phyloP scores from a whole-genome alignment of 2,329 filamentous ascomycete species.

The Colletotrichum coccodes region DNA sequence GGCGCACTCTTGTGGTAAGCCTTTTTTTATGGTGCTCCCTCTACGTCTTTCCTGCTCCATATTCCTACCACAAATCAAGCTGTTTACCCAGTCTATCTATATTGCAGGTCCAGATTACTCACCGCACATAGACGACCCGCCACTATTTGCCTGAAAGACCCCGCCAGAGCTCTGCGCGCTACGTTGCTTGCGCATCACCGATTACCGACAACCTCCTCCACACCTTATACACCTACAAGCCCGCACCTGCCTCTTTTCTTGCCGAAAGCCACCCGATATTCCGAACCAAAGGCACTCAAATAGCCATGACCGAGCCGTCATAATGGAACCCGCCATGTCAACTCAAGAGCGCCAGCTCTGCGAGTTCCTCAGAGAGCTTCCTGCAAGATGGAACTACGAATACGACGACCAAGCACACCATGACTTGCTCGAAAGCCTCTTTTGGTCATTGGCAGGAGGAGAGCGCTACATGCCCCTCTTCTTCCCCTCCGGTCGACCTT shows the following conservation, averaged over 20 bases:
- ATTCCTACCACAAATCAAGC: not conserved
- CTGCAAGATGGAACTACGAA: conserved; percentile 76
- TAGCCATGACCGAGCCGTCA: conserved; percentile 29
- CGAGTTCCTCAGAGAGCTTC: conserved; percentile 82
- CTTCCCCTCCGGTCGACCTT: conserved; percentile 80
- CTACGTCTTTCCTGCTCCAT: not conserved
- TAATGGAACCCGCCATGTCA: conserved; percentile 66
- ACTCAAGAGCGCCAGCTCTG: conserved; percentile 86
- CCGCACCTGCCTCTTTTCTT: not conserved
- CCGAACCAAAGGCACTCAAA: not conserved
- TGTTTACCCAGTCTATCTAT: not conserved
- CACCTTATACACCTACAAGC: not conserved
- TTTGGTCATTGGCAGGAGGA: conserved; percentile 85
- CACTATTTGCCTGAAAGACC: conserved; percentile 16
- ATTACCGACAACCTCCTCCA: conserved; percentile 3
- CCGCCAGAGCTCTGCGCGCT: conserved; percentile 26
- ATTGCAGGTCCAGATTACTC: conserved; percentile 19
- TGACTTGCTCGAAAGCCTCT: conserved; percentile 82
- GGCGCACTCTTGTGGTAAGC: not conserved
- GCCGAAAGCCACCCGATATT: not conserved
- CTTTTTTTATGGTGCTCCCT: not conserved
- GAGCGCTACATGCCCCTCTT: conserved; percentile 80
- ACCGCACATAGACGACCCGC: conserved; percentile 26
- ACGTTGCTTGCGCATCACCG: not conserved
- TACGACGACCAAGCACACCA: conserved; percentile 78